Evolutionary conservation across 352 stramenopile species (phyloP).

Genomic region (Saprolegnia diclina): DNA sequence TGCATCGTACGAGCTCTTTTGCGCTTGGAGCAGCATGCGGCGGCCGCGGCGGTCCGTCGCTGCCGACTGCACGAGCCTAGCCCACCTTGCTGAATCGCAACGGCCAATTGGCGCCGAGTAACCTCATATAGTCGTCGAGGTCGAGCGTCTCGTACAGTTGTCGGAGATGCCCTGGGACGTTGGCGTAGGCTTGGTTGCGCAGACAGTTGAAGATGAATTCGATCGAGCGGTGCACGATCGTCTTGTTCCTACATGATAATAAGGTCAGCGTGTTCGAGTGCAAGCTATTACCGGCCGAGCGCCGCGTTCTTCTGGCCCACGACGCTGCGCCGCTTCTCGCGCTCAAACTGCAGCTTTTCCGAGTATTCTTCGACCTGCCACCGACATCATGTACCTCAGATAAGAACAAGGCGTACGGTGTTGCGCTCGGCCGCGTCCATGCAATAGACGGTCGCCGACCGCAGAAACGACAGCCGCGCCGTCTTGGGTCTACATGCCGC

Average conservation of each 20-base stretch:
- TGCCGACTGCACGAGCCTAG: slow-evolving; percentile 1
- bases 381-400: background rate
- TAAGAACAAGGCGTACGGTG: background rate
- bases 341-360: slow-evolving; percentile 7
- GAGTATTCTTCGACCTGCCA: slow-evolving; percentile 21
- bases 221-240: slow-evolving; percentile 15
- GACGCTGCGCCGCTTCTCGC: slow-evolving; percentile 17
- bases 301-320: background rate
- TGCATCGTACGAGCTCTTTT: background rate
- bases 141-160: slow-evolving; percentile 13
- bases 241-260: slow-evolving; percentile 21
- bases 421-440: slow-evolving; percentile 21
- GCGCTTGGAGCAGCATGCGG: background rate
- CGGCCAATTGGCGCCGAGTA: background rate
- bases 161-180: slow-evolving; percentile 6
- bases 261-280: slow-evolving; percentile 1
- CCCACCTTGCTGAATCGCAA: background rate
- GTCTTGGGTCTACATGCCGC: slow-evolving; percentile 9
- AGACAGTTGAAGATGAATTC: slow-evolving; percentile 25
- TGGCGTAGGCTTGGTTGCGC: slow-evolving; percentile 14
- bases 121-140: slow-evolving; percentile 24
- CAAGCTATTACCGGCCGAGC: slow-evolving; percentile 5
- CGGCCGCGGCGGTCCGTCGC: background rate
- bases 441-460: slow-evolving; percentile 21
- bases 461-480: slow-evolving; percentile 15